Percentiles rank a stretch among this genome's conserved stretches.
phyloP scores from a whole-genome alignment of 805 yeast species.

The Yamadazyma takamatsuzukensis region DNA sequence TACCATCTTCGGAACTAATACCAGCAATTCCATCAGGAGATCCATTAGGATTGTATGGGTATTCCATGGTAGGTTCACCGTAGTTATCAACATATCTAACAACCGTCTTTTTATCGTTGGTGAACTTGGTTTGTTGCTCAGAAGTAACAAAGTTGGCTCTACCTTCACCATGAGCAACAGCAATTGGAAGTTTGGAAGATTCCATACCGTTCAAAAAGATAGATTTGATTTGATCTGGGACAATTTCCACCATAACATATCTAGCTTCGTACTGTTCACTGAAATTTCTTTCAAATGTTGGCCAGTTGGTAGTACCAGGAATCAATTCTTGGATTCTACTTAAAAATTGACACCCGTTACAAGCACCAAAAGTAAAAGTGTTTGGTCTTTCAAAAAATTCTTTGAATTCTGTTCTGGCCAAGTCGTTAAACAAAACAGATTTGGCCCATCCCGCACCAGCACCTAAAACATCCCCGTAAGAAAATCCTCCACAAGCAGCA shows the following conservation, averaged over 20 bases:
- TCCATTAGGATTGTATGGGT: conserved; percentile 96
- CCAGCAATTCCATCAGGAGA: conserved; percentile 93
- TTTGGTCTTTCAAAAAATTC: conserved; percentile 83
- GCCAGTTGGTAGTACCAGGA: conserved; percentile 96
- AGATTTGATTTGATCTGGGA: conserved; percentile 44
- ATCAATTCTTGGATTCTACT: conserved; percentile 80
- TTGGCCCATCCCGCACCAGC: conserved; percentile 99
- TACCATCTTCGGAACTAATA: conserved; percentile 82
- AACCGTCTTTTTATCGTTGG: conserved; percentile 50
- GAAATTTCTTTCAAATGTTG: conserved; percentile 83
- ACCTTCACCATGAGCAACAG: conserved; percentile 99
- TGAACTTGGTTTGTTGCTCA: conserved; percentile 44
- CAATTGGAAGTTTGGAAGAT: conserved; percentile 93
- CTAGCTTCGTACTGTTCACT: conserved; percentile 98
- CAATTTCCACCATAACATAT: conserved; percentile 81
- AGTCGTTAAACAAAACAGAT: conserved; percentile 81
- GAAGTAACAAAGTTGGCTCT: conserved; percentile 65
- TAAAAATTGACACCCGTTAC: conserved; percentile 97
- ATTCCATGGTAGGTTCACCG: conserved; percentile 75
- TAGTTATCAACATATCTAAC: conserved; percentile 88
- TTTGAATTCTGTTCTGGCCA: conserved; percentile 70
- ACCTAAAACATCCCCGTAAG: conserved; percentile 97
- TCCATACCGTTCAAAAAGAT: conserved; percentile 87
- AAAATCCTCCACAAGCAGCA: conserved; percentile 99
- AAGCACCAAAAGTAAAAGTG: conserved; percentile 96